These are phyloP conservation scores for Linum usitatissimum DNA, from an alignment of 345 rosid species.

Conservation along the genomic window DNA sequence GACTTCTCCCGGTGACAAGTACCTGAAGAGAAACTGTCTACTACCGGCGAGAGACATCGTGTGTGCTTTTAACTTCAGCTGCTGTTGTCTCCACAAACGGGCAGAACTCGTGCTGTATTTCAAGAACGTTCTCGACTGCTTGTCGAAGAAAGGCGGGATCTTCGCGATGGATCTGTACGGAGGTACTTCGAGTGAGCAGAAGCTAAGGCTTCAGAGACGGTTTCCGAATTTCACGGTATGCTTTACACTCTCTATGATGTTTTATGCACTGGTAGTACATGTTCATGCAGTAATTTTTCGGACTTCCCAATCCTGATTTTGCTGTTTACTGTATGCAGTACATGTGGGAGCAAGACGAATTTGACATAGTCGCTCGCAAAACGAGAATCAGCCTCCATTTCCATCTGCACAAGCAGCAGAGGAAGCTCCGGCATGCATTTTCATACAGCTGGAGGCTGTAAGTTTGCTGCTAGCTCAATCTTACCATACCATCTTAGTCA, in stretches of 20 bases:
- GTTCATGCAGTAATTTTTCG: background rate
- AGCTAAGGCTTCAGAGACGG: slow-evolving; percentile 63
- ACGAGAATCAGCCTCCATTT: slow-evolving; percentile 85
- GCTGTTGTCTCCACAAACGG: slow-evolving; percentile 82
- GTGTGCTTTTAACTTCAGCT: slow-evolving; percentile 89
- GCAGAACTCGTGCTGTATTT: slow-evolving; percentile 62
- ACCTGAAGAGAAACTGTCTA: slow-evolving; percentile 19
- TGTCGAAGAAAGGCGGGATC: slow-evolving; percentile 70
- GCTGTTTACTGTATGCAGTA: slow-evolving; percentile 34
- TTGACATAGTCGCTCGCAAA: slow-evolving; percentile 59
- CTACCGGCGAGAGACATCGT: slow-evolving; percentile 69
- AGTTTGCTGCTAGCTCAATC: slow-evolving; percentile 18
- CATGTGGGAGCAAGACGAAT: slow-evolving; percentile 85
- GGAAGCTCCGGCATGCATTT: slow-evolving; percentile 65
- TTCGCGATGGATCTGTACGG: slow-evolving; percentile 89
- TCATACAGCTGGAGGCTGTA: slow-evolving; percentile 92
- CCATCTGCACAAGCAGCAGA: slow-evolving; percentile 69
- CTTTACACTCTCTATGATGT: background rate
- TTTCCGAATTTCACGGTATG: slow-evolving; percentile 69
- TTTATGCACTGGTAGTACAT: background rate
- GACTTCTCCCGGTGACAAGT: slow-evolving; percentile 16
- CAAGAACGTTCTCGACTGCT: slow-evolving; percentile 46
- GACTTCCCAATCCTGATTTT: too few species aligned
- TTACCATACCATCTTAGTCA: background rate
- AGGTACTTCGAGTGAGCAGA: slow-evolving; percentile 75